Evolutionary conservation across 768 basidiomycete genomes (phyloP).

Genomic region (Tricholoma saponaceum): DNA sequence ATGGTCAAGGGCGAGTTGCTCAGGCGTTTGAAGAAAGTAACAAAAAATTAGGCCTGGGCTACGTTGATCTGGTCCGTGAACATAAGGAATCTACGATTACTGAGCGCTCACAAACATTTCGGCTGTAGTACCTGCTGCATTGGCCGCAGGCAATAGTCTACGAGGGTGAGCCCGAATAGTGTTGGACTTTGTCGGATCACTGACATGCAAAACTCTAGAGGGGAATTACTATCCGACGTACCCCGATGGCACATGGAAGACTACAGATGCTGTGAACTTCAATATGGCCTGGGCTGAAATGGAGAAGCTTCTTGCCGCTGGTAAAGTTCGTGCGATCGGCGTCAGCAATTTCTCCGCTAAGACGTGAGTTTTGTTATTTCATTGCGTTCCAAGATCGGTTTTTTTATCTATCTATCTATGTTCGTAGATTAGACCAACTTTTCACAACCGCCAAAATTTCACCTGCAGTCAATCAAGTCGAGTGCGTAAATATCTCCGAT

Average conservation of each 20-base stretch:
- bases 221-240: conserved; percentile 20
- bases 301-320: conserved; percentile 44
- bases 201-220: conserved; percentile 2
- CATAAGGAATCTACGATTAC: not conserved
- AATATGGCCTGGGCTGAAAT: conserved; percentile 47
- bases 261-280: conserved; percentile 28
- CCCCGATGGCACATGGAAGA: conserved; percentile 30
- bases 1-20: conserved; percentile 33
- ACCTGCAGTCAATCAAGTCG: conserved; percentile 47
- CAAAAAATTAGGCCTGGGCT: conserved; percentile 34
- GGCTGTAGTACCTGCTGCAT: conserved; percentile 44
- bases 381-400: too few relatives aligned
- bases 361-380: conserved; percentile 31
- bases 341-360: conserved; percentile 61
- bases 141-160: conserved; percentile 39
- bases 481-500: conserved; percentile 22
- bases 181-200: not conserved
- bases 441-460: conserved; percentile 37
- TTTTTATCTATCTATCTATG: not conserved
- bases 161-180: conserved; percentile 19
- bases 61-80: conserved; percentile 41
- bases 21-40: conserved; percentile 40
- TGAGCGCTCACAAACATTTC: not conserved
- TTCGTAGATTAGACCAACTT: conserved; percentile 32
- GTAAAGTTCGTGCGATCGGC: conserved; percentile 48